Conservation (phyloP, 805 yeast genomes). For the Zygosaccharomyces lentus region DNA sequence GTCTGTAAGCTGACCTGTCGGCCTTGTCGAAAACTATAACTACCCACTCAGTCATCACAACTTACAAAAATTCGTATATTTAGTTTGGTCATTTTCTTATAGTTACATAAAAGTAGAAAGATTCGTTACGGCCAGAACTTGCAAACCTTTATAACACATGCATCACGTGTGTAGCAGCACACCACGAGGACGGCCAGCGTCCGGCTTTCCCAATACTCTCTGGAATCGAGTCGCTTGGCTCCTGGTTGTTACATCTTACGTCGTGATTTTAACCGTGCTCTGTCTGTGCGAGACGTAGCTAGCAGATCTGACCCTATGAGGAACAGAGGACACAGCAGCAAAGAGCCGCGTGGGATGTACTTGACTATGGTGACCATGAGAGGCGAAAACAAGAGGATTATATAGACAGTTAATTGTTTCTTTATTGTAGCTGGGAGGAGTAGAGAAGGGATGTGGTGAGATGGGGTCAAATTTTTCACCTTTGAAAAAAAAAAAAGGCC, state of each 20-base stretch:
- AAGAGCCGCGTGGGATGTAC: slow-evolving; percentile 17
- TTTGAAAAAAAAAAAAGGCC: slow-evolving; percentile 1
- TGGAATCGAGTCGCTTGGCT: background rate
- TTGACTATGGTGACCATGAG: slow-evolving; percentile 8
- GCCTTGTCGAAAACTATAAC: slow-evolving; percentile 65
- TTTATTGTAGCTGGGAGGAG: background rate
- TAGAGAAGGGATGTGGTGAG: background rate
- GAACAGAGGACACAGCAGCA: slow-evolving; percentile 21
- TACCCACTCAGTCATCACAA: slow-evolving; percentile 52
- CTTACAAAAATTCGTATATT: background rate
- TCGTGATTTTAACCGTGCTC: slow-evolving; percentile 4
- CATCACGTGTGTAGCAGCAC: background rate
- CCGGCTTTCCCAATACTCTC: background rate
- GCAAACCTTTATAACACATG: background rate
- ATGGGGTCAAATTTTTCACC: slow-evolving; percentile 2
- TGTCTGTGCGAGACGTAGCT: slow-evolving; percentile 10
- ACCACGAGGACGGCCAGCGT: background rate
- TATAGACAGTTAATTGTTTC: background rate
- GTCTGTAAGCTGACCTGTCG: slow-evolving; percentile 51
- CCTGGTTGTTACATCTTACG: slow-evolving; percentile 1
- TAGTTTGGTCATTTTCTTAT: background rate
- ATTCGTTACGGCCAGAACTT: background rate
- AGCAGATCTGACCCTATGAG: slow-evolving; percentile 18
- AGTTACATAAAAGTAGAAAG: background rate
- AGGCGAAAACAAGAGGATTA: background rate